Conservation (phyloP, 768 basidiomycete genomes). For the Hydnum rufescens region DNA sequence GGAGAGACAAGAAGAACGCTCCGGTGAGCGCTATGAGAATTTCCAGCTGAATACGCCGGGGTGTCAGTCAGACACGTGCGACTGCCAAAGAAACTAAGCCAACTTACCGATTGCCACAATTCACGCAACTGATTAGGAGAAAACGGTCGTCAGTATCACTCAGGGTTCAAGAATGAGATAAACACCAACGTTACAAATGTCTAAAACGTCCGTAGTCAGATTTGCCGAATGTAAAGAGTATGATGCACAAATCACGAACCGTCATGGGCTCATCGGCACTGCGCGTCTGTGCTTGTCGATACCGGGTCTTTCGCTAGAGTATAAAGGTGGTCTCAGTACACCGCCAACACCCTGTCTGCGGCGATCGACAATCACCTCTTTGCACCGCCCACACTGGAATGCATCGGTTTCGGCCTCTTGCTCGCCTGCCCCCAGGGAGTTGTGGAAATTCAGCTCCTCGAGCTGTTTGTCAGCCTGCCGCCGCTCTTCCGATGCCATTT, state of each 20-base stretch:
- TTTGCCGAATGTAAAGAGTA: neutral
- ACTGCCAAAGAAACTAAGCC: neutral
- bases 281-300: constrained; percentile 91
- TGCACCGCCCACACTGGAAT: constrained; percentile 93
- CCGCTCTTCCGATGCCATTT: constrained; percentile 89
- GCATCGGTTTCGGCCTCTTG: constrained; percentile 90
- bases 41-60: no score
- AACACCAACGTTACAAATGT: constrained; percentile 69
- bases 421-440: constrained; percentile 75
- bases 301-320: constrained; percentile 62
- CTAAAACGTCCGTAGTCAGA: constrained; percentile 20
- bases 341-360: neutral
- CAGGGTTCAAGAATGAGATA: neutral
- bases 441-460: constrained; percentile 69
- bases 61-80: neutral
- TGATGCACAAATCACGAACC: constrained; percentile 24
- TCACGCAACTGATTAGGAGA: constrained; percentile 30
- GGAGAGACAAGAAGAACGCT: no score
- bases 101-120: constrained; percentile 30
- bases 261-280: constrained; percentile 99
- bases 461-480: constrained; percentile 70
- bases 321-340: neutral
- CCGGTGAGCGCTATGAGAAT: no score
- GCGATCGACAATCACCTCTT: constrained; percentile 37
- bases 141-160: constrained; percentile 4